phyloP scores from a whole-genome alignment of 768 basidiomycete species.

The Clitopilus hobsonii region DNA sequence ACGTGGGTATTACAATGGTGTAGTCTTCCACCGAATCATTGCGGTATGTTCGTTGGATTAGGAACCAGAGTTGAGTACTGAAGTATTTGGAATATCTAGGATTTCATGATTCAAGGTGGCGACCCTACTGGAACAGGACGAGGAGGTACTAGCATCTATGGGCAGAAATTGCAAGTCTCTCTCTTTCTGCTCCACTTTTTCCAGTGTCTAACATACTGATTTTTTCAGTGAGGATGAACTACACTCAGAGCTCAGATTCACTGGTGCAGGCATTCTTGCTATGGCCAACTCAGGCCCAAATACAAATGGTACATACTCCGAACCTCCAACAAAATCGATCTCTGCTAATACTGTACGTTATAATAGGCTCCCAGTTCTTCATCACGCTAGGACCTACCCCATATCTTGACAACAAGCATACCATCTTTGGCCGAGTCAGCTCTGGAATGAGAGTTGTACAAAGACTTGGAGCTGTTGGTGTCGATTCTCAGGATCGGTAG shows the following conservation, averaged over 20 bases:
- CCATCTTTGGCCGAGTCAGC: constrained; percentile 87
- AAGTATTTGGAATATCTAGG: constrained; percentile 41
- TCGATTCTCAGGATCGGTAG: constrained; percentile 84
- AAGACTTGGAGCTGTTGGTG: constrained; percentile 84
- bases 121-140: constrained; percentile 95
- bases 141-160: constrained; percentile 87
- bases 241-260: constrained; percentile 86
- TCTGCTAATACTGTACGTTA: constrained; percentile 13
- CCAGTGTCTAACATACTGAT: constrained; percentile 4
- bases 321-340: constrained; percentile 40
- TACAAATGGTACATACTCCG: constrained; percentile 70
- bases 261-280: constrained; percentile 92
- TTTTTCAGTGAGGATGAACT: constrained; percentile 78
- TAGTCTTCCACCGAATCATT: constrained; percentile 90
- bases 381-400: constrained; percentile 81
- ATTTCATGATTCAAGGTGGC: constrained; percentile 96
- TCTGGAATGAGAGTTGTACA: constrained; percentile 92
- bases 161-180: constrained; percentile 72
- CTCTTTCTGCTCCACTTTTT: not conserved
- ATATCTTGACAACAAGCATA: constrained; percentile 80
- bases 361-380: constrained; percentile 90
- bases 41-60: constrained; percentile 37
- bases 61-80: not conserved
- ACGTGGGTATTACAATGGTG: constrained; percentile 88
- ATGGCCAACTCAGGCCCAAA: constrained; percentile 99